Evolutionary conservation across 176 grass and related monocot genomes (phyloP), one percentile per base, ranked within the genome.

Genomic region (Carex myosuroides): DNA sequence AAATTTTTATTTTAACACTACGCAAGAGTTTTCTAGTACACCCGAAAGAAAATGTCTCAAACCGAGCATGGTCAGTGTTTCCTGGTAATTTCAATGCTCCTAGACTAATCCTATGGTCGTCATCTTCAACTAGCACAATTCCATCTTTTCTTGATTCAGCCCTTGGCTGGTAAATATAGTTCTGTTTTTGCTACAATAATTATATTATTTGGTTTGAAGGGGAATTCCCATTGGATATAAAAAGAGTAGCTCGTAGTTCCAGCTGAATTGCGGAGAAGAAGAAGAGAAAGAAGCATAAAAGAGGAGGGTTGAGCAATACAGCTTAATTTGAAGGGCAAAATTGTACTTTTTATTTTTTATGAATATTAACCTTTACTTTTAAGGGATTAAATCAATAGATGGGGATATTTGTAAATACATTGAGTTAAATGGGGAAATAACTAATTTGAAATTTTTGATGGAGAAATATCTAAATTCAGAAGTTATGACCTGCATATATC

Each of bases 41-140:
- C 93, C 89, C 92, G 93, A 70, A 92, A 94, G 29, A 95, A 90
- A 95, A 41, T 52, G 60, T 83, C 88, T 95, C 93, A 16, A 99
- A 94, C 21, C 80, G 88, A 53, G 83, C n/a, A 4, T 88, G 54
- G 80, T 99, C 89, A 64, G 89, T 92, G 87, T 95, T 95, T 58
- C 65, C 85, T 1, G 96, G 96, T 70, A 95, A 88, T 90, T 99
- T 99, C 87, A 99, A 79, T 17, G 96, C 94, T 65, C 90, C 96
- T 46, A 99, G 91, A 85, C 63, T 89, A 71, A 99, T 81, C 2
- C 93, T 93, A 12, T 92, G 87, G 1, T 88, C 87, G 56, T 71
- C 83, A 6, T 66, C 81, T 64, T 81, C 60, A 1, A 66, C 85
- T 24, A 41, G 74, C 10, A 88, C 93, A 75, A 89, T 90, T 85